Base-by-base conservation (phyloP, 2,329 filamentous ascomycete genomes). In the Fusarium xyrophilum region DNA sequence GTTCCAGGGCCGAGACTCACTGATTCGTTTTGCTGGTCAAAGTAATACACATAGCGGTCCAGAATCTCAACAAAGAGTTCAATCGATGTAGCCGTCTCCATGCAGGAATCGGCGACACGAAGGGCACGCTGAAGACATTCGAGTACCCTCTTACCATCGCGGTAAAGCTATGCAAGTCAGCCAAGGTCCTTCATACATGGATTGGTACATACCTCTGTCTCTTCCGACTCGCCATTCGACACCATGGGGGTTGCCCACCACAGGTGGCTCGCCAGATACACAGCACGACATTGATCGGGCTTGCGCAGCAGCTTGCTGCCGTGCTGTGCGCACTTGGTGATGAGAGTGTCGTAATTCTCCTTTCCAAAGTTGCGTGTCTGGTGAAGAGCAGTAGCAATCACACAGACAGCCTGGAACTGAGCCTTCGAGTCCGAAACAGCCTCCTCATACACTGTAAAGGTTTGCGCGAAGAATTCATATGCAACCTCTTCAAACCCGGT, bases 31-130 rank as follows among this genome's bases (percentile, higher is more conserved):
- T 97, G 93, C 79, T 99, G 95, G 79, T 99, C 96, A 82, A 97
- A 99, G 83, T 98, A 99, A 80, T 99, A 99, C 55, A 98, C 94
- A 78, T 99, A 99, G 79, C 96, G 89, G 79, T 99, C 97, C 58
- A 99, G 83, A 68, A 99, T 99, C 82, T 99, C 96, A 60, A 99
- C 95, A 80, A 99, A 99, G 50, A 99, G 86, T 81, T 99, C 96
- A 47, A 99, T 96, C 5, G 93, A 97, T 7, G 97, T 93, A 10
- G 93, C 93, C 11, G 94, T 96, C 80, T 99, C 96, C 96, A 99
- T 99, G 82, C 96, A 99, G 10, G 96, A 96, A 79, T 99, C 96
- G 5, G 96, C 96, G 30, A 99, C 96, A 36, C 96, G 91, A 13
- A 99, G 89, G 14, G 96, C 96, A 58, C 96, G 91, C 80, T 99